phyloP scores from a whole-genome alignment of 2,329 filamentous ascomycete species.

The Fusarium annulatum region DNA sequence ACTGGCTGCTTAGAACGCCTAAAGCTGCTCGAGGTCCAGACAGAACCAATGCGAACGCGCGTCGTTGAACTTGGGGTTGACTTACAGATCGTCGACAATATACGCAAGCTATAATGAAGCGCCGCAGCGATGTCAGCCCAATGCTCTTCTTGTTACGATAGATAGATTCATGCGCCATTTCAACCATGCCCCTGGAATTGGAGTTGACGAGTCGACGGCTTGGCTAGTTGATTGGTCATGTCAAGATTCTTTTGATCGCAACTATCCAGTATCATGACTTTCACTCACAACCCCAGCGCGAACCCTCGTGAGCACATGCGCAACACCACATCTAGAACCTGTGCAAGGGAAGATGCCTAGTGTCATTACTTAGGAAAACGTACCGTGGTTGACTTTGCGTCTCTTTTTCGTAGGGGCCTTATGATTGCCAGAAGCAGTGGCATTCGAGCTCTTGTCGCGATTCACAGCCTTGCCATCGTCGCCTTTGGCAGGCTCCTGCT shows the following conservation, averaged over 20 bases:
- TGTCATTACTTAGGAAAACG: conserved; percentile 49
- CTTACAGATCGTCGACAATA: conserved; percentile 92
- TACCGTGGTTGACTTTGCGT: conserved; percentile 91
- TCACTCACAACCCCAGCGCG: conserved; percentile 13
- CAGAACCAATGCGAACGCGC: conserved; percentile 36
- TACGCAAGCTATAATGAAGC: conserved; percentile 73
- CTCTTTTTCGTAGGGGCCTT: conserved; percentile 84
- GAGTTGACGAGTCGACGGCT: conserved; percentile 19
- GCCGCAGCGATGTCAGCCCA: conserved; percentile 50
- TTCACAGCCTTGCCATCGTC: conserved; percentile 48
- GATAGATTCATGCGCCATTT: conserved; percentile 25
- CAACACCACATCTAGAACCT: neutral
- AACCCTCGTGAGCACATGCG: conserved; percentile 9
- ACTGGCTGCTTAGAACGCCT: conserved; percentile 27
- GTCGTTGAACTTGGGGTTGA: conserved; percentile 52
- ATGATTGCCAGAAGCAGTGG: conserved; percentile 43
- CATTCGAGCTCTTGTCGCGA: conserved; percentile 45
- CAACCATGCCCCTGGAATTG: conserved; percentile 4
- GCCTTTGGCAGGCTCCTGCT: conserved; percentile 41
- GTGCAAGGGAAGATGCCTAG: neutral
- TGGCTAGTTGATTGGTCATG: conserved; percentile 27
- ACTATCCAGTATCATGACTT: conserved; percentile 23
- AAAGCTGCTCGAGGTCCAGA: conserved; percentile 19
- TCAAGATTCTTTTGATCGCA: conserved; percentile 19
- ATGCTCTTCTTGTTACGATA: conserved; percentile 37